Evolutionary conservation across 2,329 filamentous ascomycete species (phyloP), one percentile per base, ranked within the genome.

Genomic region (Sporothrix mexicana): DNA sequence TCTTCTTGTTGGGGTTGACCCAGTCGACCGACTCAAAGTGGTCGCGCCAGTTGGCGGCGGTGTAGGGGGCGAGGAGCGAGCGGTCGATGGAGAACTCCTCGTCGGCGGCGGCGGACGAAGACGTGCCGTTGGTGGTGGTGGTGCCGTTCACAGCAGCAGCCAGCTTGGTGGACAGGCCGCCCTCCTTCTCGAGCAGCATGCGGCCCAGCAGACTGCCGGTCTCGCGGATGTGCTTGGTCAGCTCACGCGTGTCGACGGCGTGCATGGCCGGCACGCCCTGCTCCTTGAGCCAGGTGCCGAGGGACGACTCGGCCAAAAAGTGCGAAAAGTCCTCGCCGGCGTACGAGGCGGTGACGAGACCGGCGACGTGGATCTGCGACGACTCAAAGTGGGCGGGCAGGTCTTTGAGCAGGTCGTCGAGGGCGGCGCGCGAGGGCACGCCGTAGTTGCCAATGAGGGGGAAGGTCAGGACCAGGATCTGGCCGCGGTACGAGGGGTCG

Each of bases 361-460:
- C 96, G 66, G 95, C 93, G 79, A 98, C 92, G 84, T 99, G 96
- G 75, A 99, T 98, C 83, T 97, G 86, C 53, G 88, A 91, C 55
- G 95, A 93, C 84, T 99, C 96, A 80, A 99, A 98, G 84, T 98
- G 88, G 75, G 94, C 94, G 45, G 95, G 95, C 72, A 98, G 88
- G 79, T 95, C 92, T 79, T 91, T 89, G 69, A 98, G 89, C 71
- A 98, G 87, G 80, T 93, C 90, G 81, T 98, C 95, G 84, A 93
- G 88, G 71, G 91, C 89, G 76, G 97, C 92, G 77, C 95, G 88
- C 67, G 93, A 93, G 71, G 96, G 96, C 41, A 98, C 96, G 81
- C 95, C 95, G 84, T 99, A 99, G 87, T 98, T 99, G 82, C 95
- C 95, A 74, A 97, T 92, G 53, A 98, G 87, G 73, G 95, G 96